A percentile compares a stretch with the other conserved stretches of the same genome.
phyloP scores from a whole-genome alignment of 257 asterid species.

The Hygrophila difformis region DNA sequence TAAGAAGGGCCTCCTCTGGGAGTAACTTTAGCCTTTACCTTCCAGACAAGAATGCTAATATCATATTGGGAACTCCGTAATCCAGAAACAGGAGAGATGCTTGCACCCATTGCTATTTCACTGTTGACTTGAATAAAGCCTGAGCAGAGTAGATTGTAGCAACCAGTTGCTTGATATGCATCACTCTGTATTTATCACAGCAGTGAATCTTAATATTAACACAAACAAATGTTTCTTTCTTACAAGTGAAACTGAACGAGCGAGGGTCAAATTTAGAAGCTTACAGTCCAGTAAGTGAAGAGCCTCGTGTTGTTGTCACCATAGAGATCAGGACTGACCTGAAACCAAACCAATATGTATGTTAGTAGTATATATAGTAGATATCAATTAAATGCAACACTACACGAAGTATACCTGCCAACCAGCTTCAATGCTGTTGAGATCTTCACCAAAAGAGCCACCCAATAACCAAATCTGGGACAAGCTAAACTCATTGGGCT shows the following conservation, averaged over 20 bases:
- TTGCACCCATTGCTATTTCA: conserved; percentile 85
- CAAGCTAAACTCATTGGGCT: conserved; percentile 6
- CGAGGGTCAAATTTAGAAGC: conserved; percentile 4
- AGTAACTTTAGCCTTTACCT: conserved; percentile 42
- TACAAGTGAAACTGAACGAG: neutral
- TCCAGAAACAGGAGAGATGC: conserved; percentile 80
- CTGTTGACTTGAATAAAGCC: conserved; percentile 80
- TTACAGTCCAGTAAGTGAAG: conserved; percentile 50
- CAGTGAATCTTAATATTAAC: neutral
- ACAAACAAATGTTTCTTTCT: conserved; percentile 3
- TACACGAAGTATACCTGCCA: conserved; percentile 42
- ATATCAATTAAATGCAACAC: too few species aligned
- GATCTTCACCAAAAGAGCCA: neutral
- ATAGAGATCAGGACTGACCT: conserved; percentile 45
- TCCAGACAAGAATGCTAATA: conserved; percentile 74
- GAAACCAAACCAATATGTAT: too few species aligned
- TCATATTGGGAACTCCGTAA: conserved; percentile 58
- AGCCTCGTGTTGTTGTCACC: conserved; percentile 51
- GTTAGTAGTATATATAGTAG: too few species aligned
- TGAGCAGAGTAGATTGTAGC: conserved; percentile 83
- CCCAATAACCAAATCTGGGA: conserved; percentile 1
- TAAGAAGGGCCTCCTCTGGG: conserved; percentile 9
- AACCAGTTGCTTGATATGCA: conserved; percentile 89
- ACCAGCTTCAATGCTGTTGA: conserved; percentile 58
- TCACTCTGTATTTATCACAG: conserved; percentile 53